Conservation (phyloP, 2,329 filamentous ascomycete genomes). For the Fusarium veterinarium region DNA sequence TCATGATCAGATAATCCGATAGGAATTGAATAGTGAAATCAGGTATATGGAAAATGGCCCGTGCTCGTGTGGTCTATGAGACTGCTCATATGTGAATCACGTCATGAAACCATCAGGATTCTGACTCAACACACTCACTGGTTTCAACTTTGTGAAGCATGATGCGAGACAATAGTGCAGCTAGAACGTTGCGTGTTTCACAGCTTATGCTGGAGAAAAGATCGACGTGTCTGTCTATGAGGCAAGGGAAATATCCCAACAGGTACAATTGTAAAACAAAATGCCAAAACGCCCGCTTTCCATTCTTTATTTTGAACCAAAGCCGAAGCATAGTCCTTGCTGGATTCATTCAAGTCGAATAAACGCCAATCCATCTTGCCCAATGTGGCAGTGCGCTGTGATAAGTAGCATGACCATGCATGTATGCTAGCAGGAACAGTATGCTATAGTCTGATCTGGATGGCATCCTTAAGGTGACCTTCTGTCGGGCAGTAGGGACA, state of each 20-base stretch:
- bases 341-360: background rate
- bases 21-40: conserved; percentile 9
- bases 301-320: conserved; percentile 20
- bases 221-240: conserved; percentile 11
- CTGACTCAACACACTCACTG: background rate
- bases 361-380: conserved; percentile 16
- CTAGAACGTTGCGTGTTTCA: conserved; percentile 24
- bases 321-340: background rate
- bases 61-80: background rate
- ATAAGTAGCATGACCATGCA: background rate
- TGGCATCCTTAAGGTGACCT: conserved; percentile 80
- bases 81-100: background rate
- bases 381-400: background rate
- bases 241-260: conserved; percentile 25
- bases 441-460: conserved; percentile 72
- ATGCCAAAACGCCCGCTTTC: conserved; percentile 38
- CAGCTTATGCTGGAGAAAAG: conserved; percentile 4
- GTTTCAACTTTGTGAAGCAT: conserved; percentile 32
- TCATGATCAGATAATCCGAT: conserved; percentile 11
- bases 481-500: conserved; percentile 96
- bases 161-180: background rate
- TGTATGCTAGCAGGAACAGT: background rate
- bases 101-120: conserved; percentile 22
- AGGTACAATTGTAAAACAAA: conserved; percentile 13
- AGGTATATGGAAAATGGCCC: background rate